Base-by-base conservation (phyloP, 805 yeast genomes). In the Nakazawaea siamensis region DNA sequence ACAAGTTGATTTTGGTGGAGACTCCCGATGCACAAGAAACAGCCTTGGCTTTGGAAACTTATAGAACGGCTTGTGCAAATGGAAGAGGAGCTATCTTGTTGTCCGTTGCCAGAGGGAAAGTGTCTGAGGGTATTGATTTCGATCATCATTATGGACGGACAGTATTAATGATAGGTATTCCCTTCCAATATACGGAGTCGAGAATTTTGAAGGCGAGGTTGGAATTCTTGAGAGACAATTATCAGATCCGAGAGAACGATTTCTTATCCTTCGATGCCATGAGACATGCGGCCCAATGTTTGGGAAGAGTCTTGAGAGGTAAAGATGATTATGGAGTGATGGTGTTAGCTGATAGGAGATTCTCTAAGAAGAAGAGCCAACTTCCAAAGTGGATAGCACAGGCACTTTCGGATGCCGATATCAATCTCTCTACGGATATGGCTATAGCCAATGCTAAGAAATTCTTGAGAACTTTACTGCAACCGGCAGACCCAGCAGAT, bases 21-120 rank as follows among this genome's bases (percentile, higher is more conserved):
- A 92, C 99, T 0, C 99, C 99, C 0, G 99, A 92, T 72, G 95
- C 97, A 0, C 99, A 92, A 55, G 99, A 92, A 57, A 92, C 99
- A 0, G 81, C 96, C 1, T 60, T 92, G 42, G 99, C 98, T 0
- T 62, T 92, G 46, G 98, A 92, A 45, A 92, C 97, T 0, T 92
- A 88, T 55, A 66, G 98, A 49, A 83, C 87, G 21, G 99, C 99
- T 0, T 92, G 99, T 51, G 79, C 90, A 1, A 92, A 92, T 57
- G 99, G 99, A 4, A 68, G 98, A 44, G 99, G 99, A 4, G 99
- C 99, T 0, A 90, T 94, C 2, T 68, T 92, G 50, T 68, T 92
- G 27, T 86, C 96, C 24, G 99, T 92, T 41, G 99, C 99, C 11
- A 87, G 99, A 70, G 99, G 99, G 7, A 92, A 92, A 53, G 98